A percentile compares a stretch with the other conserved stretches of the same genome.
phyloP scores from a whole-genome alignment of 441 rosid genomes.

The Populus hybrid region DNA sequence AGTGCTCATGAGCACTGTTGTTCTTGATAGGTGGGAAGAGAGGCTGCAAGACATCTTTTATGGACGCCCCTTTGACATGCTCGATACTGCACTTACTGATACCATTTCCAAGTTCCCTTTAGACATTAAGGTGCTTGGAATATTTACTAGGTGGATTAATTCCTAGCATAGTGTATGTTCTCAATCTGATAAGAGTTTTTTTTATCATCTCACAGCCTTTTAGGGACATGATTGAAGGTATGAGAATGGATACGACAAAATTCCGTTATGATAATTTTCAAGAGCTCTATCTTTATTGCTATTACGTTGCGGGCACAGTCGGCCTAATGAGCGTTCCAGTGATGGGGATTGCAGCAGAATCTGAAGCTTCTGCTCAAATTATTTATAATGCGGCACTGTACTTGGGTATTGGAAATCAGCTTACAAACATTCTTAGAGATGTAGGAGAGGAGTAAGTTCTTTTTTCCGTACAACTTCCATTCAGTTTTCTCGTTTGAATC shows the following conservation, averaged over 20 bases:
- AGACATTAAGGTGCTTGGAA: constrained; percentile 43
- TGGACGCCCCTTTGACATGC: constrained; percentile 56
- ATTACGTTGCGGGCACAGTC: too few relatives aligned
- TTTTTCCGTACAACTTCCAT: background rate
- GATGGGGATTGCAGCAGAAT: too few relatives aligned
- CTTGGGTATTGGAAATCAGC: constrained; percentile 55
- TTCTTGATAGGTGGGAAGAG: constrained; percentile 59
- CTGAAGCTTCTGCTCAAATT: background rate
- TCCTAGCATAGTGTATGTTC: background rate
- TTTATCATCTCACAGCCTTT: constrained; percentile 38
- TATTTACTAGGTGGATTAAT: background rate
- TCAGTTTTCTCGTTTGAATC: background rate
- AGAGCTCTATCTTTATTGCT: too few relatives aligned
- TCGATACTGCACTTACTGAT: constrained; percentile 57
- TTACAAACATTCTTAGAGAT: constrained; percentile 61
- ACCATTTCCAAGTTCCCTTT: constrained; percentile 50
- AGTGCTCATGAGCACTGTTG: constrained; percentile 32
- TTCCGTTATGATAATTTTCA: constrained; percentile 42
- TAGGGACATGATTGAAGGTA: constrained; percentile 62
- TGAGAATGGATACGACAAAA: constrained; percentile 59
- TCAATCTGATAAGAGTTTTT: background rate
- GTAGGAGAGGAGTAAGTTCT: constrained; percentile 58
- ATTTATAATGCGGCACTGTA: constrained; percentile 44
- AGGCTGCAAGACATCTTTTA: constrained; percentile 50
- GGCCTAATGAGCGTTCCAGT: too few relatives aligned